A percentile compares a stretch with the other conserved stretches of the same genome.
Conservation (phyloP, 2,329 filamentous ascomycete species). For the Lachnellula occidentalis region DNA sequence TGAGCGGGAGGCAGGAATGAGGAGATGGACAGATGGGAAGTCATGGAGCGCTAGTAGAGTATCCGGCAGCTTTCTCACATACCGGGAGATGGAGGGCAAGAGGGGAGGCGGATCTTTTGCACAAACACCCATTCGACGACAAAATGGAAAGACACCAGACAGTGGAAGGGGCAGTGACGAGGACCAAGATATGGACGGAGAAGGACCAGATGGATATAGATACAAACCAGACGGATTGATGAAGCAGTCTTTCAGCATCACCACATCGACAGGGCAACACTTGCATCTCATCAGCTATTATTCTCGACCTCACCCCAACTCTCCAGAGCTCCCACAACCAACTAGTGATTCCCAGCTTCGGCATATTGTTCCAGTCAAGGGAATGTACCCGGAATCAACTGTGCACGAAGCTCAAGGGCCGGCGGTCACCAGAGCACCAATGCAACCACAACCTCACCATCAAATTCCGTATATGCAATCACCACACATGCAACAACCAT, state of each 20-base stretch:
- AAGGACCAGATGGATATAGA: constrained; percentile 80
- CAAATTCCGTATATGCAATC: constrained; percentile 39
- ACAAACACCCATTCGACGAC: constrained; percentile 47
- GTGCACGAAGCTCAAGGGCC: constrained; percentile 82
- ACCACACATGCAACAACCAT: constrained; percentile 31
- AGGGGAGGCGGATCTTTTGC: constrained; percentile 71
- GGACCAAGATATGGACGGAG: constrained; percentile 63
- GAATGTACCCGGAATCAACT: constrained; percentile 95
- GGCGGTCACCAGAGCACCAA: constrained; percentile 70
- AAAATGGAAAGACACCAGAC: constrained; percentile 73
- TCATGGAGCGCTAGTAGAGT: constrained; percentile 98
- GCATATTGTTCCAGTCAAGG: constrained; percentile 80
- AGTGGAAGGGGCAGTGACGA: constrained; percentile 77
- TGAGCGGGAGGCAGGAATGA: constrained; percentile 95
- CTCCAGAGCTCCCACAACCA: constrained; percentile 72
- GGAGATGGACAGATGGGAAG: constrained; percentile 97
- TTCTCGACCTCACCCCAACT: constrained; percentile 68
- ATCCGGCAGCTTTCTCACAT: constrained; percentile 94
- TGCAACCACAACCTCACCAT: constrained; percentile 42
- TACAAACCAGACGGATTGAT: constrained; percentile 96
- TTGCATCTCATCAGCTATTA: constrained; percentile 98
- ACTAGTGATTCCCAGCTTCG: constrained; percentile 74
- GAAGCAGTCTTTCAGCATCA: constrained; percentile 99
- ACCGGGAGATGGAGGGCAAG: constrained; percentile 98
- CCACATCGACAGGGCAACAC: constrained; percentile 82